Base-by-base conservation (phyloP, 2,329 filamentous ascomycete genomes). In the Trichophyton equinum region DNA sequence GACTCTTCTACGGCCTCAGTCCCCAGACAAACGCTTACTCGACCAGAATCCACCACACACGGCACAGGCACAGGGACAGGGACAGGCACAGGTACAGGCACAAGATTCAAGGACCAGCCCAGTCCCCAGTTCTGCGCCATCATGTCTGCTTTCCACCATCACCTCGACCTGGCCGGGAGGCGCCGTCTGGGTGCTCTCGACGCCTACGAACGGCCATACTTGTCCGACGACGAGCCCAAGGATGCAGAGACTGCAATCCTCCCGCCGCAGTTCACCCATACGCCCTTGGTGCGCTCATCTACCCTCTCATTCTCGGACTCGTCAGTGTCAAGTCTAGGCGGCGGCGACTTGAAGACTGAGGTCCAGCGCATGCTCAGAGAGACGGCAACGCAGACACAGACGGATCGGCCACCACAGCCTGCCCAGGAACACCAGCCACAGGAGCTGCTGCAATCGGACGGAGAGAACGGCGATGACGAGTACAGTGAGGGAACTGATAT, bases 381-480 rank as follows among this genome's bases (percentile, higher is more conserved):
- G 11, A 13, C 27, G 6, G 27, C 27, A 30, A 7, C 27, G 27
- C 6, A 30, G 27, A 30, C 27, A 30, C 27, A 30, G 27, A 30
- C 27, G 27, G 27, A 30, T 6, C 27, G 27, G 27, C 27, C 6
- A 30, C 27, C 27, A 6, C 27, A 30, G 27, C 27, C 27, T 30
- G 27, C 27, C 27, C 27, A 56, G 13, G 27, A 57, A 9, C 30
- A 42, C n/a, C 38, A 42, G 15, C 42, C 42, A 18, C 25, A 46
- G 36, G 38, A 59, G 40, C 38, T 47, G 4, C 25, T 33, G 6
- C 57, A 59, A 25, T 46, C 57, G 2, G 57, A 47, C n/a, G 57
- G 57, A 20, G 57, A 59, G 40, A 47, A 59, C 33, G 57, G 57
- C 22, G 57, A 59, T 20, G 57, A 59, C n/a, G 57, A 59, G 25